phyloP scores from a whole-genome alignment of 495 filamentous ascomycete genomes.

The Penicillium samsonianum region DNA sequence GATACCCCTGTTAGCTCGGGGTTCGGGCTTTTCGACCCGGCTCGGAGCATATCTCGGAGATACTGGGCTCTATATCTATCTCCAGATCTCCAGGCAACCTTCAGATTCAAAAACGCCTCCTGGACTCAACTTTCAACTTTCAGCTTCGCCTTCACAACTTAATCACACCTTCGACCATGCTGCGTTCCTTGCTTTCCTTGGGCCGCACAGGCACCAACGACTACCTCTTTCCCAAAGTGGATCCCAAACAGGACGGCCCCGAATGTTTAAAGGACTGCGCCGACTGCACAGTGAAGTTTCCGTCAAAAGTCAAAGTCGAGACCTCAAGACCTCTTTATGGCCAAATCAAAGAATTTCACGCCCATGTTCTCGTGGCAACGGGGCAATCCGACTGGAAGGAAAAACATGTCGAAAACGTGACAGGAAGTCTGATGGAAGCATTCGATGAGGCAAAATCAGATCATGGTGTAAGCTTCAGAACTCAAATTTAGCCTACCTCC shows the following conservation, averaged over 20 bases:
- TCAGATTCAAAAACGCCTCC: neutral
- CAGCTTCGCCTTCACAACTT: neutral
- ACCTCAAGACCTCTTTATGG: slow-evolving; percentile 76
- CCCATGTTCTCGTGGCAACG: slow-evolving; percentile 88
- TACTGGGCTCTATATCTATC: slow-evolving; percentile 10
- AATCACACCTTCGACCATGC: slow-evolving; percentile 26
- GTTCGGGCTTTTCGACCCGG: slow-evolving; percentile 12
- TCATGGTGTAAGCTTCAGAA: slow-evolving; percentile 63
- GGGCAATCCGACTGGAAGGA: slow-evolving; percentile 90
- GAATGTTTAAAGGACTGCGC: slow-evolving; percentile 86
- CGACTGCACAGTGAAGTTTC: slow-evolving; percentile 73
- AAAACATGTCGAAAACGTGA: slow-evolving; percentile 74
- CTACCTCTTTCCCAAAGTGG: slow-evolving; percentile 56
- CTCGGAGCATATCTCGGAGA: slow-evolving; percentile 15
- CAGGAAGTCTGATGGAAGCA: slow-evolving; percentile 90
- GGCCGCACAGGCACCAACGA: slow-evolving; percentile 26
- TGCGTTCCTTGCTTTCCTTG: slow-evolving; percentile 40
- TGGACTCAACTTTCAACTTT: neutral
- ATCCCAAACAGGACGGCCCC: slow-evolving; percentile 71
- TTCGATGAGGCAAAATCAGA: slow-evolving; percentile 63
- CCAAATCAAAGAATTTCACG: slow-evolving; percentile 77
- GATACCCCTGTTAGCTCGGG: slow-evolving; percentile 9
- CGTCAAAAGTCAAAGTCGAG: slow-evolving; percentile 72
- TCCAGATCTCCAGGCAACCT: neutral
- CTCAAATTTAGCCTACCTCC: neutral